Percentiles rank a stretch among this genome's conserved stretches.
phyloP scores from a whole-genome alignment of 2,329 filamentous ascomycete species.

The Talaromyces islandicus region DNA sequence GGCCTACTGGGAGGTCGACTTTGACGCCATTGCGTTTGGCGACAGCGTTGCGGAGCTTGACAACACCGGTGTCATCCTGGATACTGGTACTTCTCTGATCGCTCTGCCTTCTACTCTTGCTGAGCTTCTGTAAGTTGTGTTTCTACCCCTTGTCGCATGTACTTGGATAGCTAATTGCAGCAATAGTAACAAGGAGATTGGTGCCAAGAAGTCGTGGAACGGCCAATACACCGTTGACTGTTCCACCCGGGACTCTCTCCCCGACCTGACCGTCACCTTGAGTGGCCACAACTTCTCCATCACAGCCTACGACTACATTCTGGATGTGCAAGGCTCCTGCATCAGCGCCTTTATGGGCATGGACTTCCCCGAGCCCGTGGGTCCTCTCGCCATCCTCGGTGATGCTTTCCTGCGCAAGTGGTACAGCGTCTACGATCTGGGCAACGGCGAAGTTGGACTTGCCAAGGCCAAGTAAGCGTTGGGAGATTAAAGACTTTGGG shows the following conservation, averaged over 20 bases:
- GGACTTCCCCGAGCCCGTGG: slow-evolving; percentile 78
- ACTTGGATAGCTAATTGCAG: neutral
- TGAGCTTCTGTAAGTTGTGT: slow-evolving; percentile 65
- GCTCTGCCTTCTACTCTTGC: slow-evolving; percentile 85
- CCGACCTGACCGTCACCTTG: slow-evolving; percentile 87
- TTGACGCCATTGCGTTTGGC: slow-evolving; percentile 86
- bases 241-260: slow-evolving; percentile 71
- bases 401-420: slow-evolving; percentile 50
- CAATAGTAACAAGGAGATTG: slow-evolving; percentile 79
- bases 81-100: slow-evolving; percentile 97
- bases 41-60: slow-evolving; percentile 82
- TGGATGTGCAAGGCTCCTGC: slow-evolving; percentile 90
- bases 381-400: slow-evolving; percentile 89
- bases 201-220: slow-evolving; percentile 95
- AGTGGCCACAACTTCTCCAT: slow-evolving; percentile 92
- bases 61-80: slow-evolving; percentile 90
- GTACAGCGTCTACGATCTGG: slow-evolving; percentile 95
- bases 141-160: neutral
- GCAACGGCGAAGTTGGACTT: slow-evolving; percentile 80
- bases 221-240: slow-evolving; percentile 96
- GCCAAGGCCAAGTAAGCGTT: slow-evolving; percentile 67
- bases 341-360: slow-evolving; percentile 98
- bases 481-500: neutral
- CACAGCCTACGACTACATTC: slow-evolving; percentile 82
- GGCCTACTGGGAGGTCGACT: slow-evolving; percentile 99